Evolutionary conservation across 768 basidiomycete species (phyloP).

Genomic region (Boletus tylopilopsis): DNA sequence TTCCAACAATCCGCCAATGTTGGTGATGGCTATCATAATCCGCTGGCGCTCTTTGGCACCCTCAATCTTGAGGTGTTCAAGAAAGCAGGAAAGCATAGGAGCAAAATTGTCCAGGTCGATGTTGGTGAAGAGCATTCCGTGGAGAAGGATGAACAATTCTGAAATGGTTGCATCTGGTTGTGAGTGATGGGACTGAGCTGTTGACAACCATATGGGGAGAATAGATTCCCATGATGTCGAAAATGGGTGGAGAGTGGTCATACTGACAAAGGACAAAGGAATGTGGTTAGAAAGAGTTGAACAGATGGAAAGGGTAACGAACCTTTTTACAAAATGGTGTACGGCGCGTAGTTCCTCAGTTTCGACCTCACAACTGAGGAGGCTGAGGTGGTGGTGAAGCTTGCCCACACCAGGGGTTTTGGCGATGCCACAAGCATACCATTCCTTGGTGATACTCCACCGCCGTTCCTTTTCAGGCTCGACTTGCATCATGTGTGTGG

Average conservation of each 20-base stretch:
- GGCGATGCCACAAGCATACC: constrained; percentile 85
- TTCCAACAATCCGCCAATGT: constrained; percentile 92
- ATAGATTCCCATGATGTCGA: constrained; percentile 85
- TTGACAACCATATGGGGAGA: constrained; percentile 79
- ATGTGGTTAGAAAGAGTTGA: constrained; percentile 3
- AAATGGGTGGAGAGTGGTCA: constrained; percentile 90
- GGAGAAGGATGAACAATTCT: constrained; percentile 87
- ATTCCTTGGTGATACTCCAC: constrained; percentile 84
- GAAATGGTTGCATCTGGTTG: constrained; percentile 68
- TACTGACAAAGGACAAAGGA: constrained; percentile 41
- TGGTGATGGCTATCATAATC: constrained; percentile 94
- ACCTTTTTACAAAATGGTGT: constrained; percentile 97
- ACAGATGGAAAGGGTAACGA: constrained; percentile 15
- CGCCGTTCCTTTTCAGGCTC: constrained; percentile 92
- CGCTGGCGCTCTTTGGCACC: constrained; percentile 84
- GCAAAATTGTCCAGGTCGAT: constrained; percentile 92
- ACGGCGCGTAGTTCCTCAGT: constrained; percentile 79
- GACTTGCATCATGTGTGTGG: constrained; percentile 76
- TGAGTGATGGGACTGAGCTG: constrained; percentile 59
- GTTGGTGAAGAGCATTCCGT: constrained; percentile 96
- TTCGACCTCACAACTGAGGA: constrained; percentile 80
- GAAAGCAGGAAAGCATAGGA: constrained; percentile 74
- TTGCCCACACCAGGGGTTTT: constrained; percentile 93
- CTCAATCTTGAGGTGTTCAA: constrained; percentile 83
- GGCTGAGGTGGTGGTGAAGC: constrained; percentile 89